Evolutionary conservation across 2,329 filamentous ascomycete species (phyloP).

Genomic region (Paecilomyces fulvus): DNA sequence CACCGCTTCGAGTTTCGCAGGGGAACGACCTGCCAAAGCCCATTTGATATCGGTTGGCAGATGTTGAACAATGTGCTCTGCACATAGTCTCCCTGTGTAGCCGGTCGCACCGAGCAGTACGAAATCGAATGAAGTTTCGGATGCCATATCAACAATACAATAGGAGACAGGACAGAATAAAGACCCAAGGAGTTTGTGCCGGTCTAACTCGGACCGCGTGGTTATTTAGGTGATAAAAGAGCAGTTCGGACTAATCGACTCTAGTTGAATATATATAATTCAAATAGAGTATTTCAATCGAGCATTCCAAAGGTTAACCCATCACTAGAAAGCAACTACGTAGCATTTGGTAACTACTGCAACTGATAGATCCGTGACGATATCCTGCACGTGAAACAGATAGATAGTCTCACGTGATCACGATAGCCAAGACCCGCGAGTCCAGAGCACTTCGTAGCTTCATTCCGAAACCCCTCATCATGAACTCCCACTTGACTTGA

Average conservation of each 20-base stretch:
- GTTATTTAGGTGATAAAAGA: neutral
- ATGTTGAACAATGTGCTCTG: constrained; percentile 63
- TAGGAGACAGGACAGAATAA: constrained; percentile 1
- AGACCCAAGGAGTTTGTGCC: constrained; percentile 3
- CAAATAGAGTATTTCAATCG: neutral
- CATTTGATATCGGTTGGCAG: constrained; percentile 73
- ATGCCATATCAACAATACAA: constrained; percentile 26
- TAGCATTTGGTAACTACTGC: neutral
- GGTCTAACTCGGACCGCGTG: neutral
- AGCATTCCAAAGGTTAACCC: neutral
- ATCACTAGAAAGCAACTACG: neutral
- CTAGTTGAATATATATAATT: neutral
- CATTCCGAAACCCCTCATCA: neutral
- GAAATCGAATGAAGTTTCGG: constrained; percentile 52
- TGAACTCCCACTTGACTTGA: neutral
- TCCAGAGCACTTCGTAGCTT: no score
- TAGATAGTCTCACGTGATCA: neutral
- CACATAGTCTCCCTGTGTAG: constrained; percentile 72
- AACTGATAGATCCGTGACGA: neutral
- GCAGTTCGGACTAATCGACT: neutral
- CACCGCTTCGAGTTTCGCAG: constrained; percentile 62
- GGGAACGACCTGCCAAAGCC: constrained; percentile 80
- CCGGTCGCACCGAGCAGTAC: constrained; percentile 63
- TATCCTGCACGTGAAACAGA: neutral
- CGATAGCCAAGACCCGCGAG: neutral